Conservation (phyloP, 2,329 filamentous ascomycete genomes). For the Pseudogymnoascus sp. region DNA sequence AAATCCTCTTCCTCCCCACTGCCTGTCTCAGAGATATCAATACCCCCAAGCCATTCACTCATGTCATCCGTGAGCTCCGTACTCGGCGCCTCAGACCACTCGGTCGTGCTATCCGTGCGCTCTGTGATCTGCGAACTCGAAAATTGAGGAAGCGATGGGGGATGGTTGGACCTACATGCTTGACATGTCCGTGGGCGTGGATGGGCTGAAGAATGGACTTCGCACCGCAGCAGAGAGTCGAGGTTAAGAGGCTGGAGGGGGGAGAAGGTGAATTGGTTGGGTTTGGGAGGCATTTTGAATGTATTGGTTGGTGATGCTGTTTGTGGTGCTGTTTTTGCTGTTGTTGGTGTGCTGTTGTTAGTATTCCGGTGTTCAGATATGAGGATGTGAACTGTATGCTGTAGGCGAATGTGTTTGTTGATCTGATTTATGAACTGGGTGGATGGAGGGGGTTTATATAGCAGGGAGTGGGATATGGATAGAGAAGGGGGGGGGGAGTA, state of each 20-base stretch:
- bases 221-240: not conserved
- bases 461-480: not conserved
- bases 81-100: not conserved
- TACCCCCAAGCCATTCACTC: not conserved
- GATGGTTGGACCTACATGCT: not conserved
- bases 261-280: not conserved
- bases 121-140: not conserved
- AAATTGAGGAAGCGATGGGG: not conserved
- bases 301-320: not conserved
- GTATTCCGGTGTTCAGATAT: not conserved
- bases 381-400: not conserved
- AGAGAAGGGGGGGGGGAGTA: not conserved
- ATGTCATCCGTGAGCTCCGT: not conserved
- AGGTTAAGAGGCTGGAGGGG: not conserved
- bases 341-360: not conserved
- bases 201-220: not conserved
- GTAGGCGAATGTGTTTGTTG: not conserved
- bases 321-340: not conserved
- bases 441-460: not conserved
- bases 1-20: not conserved
- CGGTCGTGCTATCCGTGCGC: not conserved
- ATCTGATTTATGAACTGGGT: not conserved
- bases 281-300: not conserved
- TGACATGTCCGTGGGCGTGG: not conserved
- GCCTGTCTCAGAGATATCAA: not conserved